Evolutionary conservation across 805 yeast genomes (phyloP).

Genomic region (Metschnikowia hibisci): DNA sequence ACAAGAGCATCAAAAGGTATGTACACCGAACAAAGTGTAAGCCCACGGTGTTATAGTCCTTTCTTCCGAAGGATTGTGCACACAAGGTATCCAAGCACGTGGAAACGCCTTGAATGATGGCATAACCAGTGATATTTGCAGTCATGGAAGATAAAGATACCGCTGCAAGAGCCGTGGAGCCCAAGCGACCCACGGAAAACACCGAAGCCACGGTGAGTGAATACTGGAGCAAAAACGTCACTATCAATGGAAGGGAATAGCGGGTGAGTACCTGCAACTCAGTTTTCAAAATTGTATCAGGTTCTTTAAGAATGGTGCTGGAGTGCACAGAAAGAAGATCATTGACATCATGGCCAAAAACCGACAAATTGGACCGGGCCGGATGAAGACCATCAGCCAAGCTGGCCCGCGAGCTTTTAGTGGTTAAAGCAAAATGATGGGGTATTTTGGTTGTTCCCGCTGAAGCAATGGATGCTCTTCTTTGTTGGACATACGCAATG

Average conservation of each 20-base stretch:
- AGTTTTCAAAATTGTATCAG: constrained; percentile 36
- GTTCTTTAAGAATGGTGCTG: constrained; percentile 27
- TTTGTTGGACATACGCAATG: constrained; percentile 35
- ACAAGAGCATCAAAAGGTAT: constrained; percentile 46
- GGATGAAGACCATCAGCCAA: constrained; percentile 14
- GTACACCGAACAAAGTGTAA: constrained; percentile 66
- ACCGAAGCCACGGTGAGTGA: constrained; percentile 74
- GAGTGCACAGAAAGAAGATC: constrained; percentile 26
- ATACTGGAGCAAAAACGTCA: constrained; percentile 67
- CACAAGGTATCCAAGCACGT: constrained; percentile 75
- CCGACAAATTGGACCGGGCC: constrained; percentile 10
- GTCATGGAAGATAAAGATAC: constrained; percentile 75
- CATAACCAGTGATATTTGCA: constrained; percentile 70
- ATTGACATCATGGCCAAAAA: constrained; percentile 3
- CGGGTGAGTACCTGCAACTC: constrained; percentile 38
- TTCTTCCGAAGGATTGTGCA: constrained; percentile 74
- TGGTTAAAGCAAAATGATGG: constrained; percentile 11
- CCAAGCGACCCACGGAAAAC: constrained; percentile 72
- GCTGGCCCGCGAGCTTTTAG: constrained; percentile 16
- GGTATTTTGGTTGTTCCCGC: constrained; percentile 23
- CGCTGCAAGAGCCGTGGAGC: constrained; percentile 69
- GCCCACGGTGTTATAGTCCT: constrained; percentile 62
- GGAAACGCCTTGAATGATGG: constrained; percentile 73
- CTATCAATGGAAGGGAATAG: constrained; percentile 54
- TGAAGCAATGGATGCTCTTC: constrained; percentile 38